These are phyloP conservation scores for Rhodotorula paludigena DNA, from an alignment of 768 basidiomycete genomes.

Conservation along the genomic window DNA sequence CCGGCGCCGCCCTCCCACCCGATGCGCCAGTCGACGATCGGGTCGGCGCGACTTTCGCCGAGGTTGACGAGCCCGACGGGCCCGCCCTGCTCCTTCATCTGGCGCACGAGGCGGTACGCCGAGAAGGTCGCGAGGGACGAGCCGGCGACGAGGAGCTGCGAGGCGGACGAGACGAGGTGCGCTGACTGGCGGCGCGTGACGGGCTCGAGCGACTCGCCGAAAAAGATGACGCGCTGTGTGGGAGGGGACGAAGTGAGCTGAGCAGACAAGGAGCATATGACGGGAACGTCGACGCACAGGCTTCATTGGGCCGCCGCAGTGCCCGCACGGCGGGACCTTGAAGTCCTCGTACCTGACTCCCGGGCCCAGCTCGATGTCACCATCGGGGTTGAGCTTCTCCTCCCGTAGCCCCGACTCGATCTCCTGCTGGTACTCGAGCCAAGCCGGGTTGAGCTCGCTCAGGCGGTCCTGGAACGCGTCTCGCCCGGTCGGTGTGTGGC, in stretches of 20 bases:
- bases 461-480: slow-evolving; percentile 36
- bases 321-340: slow-evolving; percentile 20
- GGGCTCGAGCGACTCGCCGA: slow-evolving; percentile 32
- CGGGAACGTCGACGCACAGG: not conserved
- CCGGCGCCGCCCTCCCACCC: slow-evolving; percentile 63
- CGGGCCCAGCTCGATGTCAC: slow-evolving; percentile 32
- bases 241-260: not conserved
- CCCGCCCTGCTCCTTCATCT: slow-evolving; percentile 68
- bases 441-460: slow-evolving; percentile 24
- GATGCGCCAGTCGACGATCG: slow-evolving; percentile 61
- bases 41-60: slow-evolving; percentile 82
- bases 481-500: slow-evolving; percentile 28
- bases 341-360: slow-evolving; percentile 35
- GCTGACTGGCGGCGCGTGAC: slow-evolving; percentile 9
- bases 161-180: slow-evolving; percentile 54
- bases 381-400: slow-evolving; percentile 39
- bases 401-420: slow-evolving; percentile 13
- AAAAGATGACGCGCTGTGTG: slow-evolving; percentile 22
- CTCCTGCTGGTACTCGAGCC: slow-evolving; percentile 22
- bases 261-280: not conserved
- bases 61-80: slow-evolving; percentile 76
- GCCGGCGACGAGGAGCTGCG: slow-evolving; percentile 72
- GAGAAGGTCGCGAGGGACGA: slow-evolving; percentile 91
- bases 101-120: slow-evolving; percentile 77
- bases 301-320: slow-evolving; percentile 33